phyloP scores from a whole-genome alignment of 2,329 filamentous ascomycete genomes.

The Alternaria sp. region DNA sequence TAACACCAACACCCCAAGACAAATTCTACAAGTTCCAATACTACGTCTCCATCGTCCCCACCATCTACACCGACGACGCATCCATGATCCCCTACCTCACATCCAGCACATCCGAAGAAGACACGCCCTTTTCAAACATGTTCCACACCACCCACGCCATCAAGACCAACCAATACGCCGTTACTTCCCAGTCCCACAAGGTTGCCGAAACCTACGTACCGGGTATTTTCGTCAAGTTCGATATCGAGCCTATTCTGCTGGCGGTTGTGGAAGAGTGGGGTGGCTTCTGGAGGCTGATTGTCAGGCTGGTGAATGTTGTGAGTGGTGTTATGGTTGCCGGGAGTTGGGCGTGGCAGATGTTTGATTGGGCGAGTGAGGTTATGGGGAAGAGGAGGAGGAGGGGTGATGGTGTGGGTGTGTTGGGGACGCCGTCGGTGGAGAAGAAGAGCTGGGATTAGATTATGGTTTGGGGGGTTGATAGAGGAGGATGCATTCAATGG shows the following conservation, averaged over 20 bases:
- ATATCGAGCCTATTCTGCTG: constrained; percentile 93
- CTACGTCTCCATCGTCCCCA: constrained; percentile 93
- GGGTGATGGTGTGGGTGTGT: constrained; percentile 55
- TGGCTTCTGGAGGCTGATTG: constrained; percentile 73
- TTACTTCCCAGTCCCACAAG: constrained; percentile 81
- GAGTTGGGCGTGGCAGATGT: constrained; percentile 89
- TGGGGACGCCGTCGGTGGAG: constrained; percentile 42
- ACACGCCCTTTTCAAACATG: constrained; percentile 44
- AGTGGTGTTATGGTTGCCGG: constrained; percentile 91
- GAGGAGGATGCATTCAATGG: neutral
- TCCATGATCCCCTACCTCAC: constrained; percentile 56
- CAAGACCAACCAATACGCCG: constrained; percentile 96
- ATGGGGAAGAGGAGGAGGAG: constrained; percentile 48
- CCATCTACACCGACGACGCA: constrained; percentile 73
- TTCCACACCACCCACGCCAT: constrained; percentile 63
- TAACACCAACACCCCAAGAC: constrained; percentile 72
- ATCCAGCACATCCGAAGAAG: constrained; percentile 41
- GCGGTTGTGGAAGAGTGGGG: constrained; percentile 83
- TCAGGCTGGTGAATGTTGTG: constrained; percentile 89
- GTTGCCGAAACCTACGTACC: constrained; percentile 76
- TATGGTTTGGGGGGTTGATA: too few species aligned
- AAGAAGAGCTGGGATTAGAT: constrained; percentile 24
- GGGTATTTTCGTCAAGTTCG: constrained; percentile 97
- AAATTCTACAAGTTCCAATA: constrained; percentile 99
- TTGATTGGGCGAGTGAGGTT: constrained; percentile 71